Conservation (phyloP, 2,329 filamentous ascomycete genomes). For the Curvularia eragrostidis region DNA sequence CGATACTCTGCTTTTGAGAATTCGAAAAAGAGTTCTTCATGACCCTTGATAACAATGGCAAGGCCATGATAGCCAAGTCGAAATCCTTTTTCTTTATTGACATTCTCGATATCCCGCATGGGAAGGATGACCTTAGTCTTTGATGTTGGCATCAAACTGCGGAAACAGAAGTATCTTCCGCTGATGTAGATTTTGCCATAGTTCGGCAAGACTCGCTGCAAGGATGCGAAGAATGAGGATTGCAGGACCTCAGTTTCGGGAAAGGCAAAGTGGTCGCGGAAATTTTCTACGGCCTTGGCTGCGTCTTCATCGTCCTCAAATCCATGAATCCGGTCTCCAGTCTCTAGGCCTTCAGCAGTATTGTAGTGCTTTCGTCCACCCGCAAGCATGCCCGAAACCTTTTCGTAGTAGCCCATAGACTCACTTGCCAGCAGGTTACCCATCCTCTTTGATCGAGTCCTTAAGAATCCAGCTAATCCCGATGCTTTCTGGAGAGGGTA, state of each 20-base stretch:
- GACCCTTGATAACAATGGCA: conserved; percentile 89
- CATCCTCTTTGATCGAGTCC: conserved; percentile 79
- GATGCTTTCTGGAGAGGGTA: conserved; percentile 86
- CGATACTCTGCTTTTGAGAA: conserved; percentile 78
- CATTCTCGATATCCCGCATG: conserved; percentile 88
- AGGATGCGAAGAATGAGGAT: conserved; percentile 88
- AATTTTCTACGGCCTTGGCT: conserved; percentile 68
- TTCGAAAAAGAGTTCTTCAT: conserved; percentile 97
- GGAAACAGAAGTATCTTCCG: conserved; percentile 86
- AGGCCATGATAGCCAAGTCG: conserved; percentile 89
- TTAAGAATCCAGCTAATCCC: conserved; percentile 81
- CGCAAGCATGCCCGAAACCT: conserved; percentile 96
- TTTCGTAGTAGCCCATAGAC: conserved; percentile 95
- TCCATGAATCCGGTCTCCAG: conserved; percentile 68
- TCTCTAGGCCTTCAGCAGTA: conserved; percentile 68
- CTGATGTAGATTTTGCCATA: conserved; percentile 98
- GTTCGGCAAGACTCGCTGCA: conserved; percentile 87
- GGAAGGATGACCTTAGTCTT: conserved; percentile 92
- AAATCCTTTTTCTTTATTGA: conserved; percentile 94
- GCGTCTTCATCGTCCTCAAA: conserved; percentile 63
- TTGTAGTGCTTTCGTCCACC: conserved; percentile 90
- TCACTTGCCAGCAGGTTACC: conserved; percentile 83
- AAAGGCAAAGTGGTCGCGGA: conserved; percentile 89
- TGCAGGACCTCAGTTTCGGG: conserved; percentile 81
- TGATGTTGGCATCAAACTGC: conserved; percentile 86